Conservation (phyloP, 768 basidiomycete genomes). For the Cyclocybe aegerita region DNA sequence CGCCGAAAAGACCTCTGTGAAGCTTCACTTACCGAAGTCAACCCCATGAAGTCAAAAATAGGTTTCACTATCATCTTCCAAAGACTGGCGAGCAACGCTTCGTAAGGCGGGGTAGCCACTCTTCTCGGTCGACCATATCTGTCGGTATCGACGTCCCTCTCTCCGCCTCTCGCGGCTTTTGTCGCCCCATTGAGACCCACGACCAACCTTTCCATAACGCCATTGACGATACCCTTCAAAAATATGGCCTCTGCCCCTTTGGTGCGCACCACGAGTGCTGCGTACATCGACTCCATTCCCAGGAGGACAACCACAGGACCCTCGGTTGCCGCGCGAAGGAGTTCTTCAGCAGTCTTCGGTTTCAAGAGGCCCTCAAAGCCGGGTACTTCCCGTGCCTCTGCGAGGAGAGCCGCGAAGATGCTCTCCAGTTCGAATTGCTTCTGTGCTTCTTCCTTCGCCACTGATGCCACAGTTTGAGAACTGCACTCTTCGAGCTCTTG, state of each 20-base stretch:
- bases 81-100: not conserved
- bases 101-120: not conserved
- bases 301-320: conserved; percentile 10
- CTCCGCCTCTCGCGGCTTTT: conserved; percentile 1
- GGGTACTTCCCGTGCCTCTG: conserved; percentile 2
- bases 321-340: conserved; percentile 2
- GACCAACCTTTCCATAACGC: conserved; percentile 1
- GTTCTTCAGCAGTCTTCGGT: conserved; percentile 5
- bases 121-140: not conserved
- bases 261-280: conserved; percentile 7
- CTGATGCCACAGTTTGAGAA: not conserved
- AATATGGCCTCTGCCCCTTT: conserved; percentile 8
- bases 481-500: conserved; percentile 8
- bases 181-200: conserved; percentile 7
- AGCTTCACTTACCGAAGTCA: conserved; percentile 1
- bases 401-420: conserved; percentile 3
- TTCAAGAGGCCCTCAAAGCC: conserved; percentile 9
- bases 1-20: not conserved
- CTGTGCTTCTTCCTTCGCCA: conserved; percentile 4
- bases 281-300: conserved; percentile 8
- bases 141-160: not conserved
- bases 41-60: conserved; percentile 2
- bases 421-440: conserved; percentile 9
- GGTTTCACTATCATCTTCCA: conserved; percentile 8
- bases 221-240: conserved; percentile 1